phyloP scores from a whole-genome alignment of 345 rosid species.

The Sisymbrium irio region DNA sequence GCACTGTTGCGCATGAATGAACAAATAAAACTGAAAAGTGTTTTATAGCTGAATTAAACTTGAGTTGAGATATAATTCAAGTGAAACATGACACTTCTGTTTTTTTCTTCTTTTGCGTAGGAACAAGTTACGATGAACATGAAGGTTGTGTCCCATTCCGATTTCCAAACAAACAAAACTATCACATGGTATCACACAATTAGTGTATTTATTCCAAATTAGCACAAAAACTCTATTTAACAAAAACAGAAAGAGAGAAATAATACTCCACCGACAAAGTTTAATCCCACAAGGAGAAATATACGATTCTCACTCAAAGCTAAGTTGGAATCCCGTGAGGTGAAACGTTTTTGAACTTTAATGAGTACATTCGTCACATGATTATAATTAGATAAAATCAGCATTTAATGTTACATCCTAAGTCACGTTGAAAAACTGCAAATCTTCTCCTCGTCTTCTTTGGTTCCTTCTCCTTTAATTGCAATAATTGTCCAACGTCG shows the following conservation, averaged over 20 bases:
- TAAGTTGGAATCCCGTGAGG: neutral
- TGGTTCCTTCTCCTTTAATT: conserved; percentile 14
- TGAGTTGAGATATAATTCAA: neutral
- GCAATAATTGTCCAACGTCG: conserved; percentile 23
- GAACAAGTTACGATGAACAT: conserved; percentile 26
- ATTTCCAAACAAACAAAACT: neutral
- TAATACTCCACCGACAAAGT: conserved; percentile 25
- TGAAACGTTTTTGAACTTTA: neutral
- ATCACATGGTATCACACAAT: conserved; percentile 13
- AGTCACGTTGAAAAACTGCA: conserved; percentile 13
- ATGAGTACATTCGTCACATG: neutral
- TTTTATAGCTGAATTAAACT: neutral
- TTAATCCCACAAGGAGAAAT: neutral
- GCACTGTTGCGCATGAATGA: neutral
- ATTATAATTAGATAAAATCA: neutral
- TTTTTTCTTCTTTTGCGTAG: neutral
- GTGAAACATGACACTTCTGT: conserved; percentile 17
- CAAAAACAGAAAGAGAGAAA: conserved; percentile 8
- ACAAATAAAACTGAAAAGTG: neutral
- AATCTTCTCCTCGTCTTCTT: neutral
- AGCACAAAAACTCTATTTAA: neutral
- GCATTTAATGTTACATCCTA: conserved; percentile 12
- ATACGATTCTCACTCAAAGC: conserved; percentile 1
- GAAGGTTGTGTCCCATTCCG: conserved; percentile 20
- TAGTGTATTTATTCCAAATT: neutral